Conservation (phyloP, 805 yeast species). For the Candida piceae region DNA sequence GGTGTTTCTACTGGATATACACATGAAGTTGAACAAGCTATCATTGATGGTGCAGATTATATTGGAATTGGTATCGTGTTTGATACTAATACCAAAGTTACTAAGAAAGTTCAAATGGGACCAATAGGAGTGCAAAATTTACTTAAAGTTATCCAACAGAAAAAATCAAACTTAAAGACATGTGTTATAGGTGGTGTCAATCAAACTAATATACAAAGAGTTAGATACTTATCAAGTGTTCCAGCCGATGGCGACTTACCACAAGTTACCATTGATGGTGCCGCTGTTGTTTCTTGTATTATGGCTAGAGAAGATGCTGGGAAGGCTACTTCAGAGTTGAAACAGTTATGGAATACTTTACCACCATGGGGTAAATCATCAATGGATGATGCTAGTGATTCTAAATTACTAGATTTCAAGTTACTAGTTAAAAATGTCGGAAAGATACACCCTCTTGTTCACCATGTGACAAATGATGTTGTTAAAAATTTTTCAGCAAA, state of each 20-base stretch:
- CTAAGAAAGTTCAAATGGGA: slow-evolving; percentile 58
- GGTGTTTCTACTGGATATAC: slow-evolving; percentile 71
- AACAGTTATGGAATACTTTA: slow-evolving; percentile 26
- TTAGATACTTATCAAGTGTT: slow-evolving; percentile 43
- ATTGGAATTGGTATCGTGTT: slow-evolving; percentile 82
- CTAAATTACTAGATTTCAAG: neutral
- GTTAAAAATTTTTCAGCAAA: slow-evolving; percentile 87
- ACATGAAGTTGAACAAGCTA: slow-evolving; percentile 50
- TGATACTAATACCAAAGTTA: slow-evolving; percentile 65
- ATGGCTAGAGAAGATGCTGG: slow-evolving; percentile 60
- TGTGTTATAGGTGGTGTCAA: slow-evolving; percentile 83
- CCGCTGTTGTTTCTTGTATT: slow-evolving; percentile 83
- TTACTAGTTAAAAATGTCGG: slow-evolving; percentile 2
- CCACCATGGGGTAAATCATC: slow-evolving; percentile 19
- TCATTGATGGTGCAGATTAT: slow-evolving; percentile 56
- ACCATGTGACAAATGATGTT: slow-evolving; percentile 85
- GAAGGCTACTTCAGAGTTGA: slow-evolving; percentile 40
- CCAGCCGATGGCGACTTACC: slow-evolving; percentile 32
- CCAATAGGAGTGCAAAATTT: slow-evolving; percentile 57
- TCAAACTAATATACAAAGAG: slow-evolving; percentile 53
- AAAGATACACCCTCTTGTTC: slow-evolving; percentile 55
- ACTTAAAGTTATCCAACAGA: slow-evolving; percentile 40
- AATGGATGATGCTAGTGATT: neutral
- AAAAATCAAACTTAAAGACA: slow-evolving; percentile 39
- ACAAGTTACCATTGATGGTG: slow-evolving; percentile 52